Percentiles rank a stretch among this genome's conserved stretches.
Conservation (phyloP, 345 rosid species). For the Adansonia digitata region DNA sequence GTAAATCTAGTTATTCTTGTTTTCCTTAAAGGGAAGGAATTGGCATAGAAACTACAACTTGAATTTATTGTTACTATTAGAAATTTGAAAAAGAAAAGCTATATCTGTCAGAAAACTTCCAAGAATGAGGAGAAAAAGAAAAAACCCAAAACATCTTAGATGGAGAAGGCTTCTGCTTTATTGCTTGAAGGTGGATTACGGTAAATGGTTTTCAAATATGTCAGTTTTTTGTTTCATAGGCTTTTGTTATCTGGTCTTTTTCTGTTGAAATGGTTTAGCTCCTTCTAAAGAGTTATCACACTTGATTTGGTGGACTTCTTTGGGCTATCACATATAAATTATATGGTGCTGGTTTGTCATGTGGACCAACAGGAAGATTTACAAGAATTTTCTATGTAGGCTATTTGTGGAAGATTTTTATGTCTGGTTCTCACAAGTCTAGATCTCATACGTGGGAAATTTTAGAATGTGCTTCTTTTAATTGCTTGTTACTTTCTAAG, state of each 20-base stretch:
- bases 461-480: background rate
- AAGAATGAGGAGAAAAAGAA: background rate
- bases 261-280: background rate
- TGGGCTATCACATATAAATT: background rate
- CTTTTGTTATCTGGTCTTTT: background rate
- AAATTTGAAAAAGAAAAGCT: background rate
- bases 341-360: background rate
- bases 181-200: background rate
- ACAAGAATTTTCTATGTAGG: background rate
- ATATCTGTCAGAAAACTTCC: background rate
- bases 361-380: background rate
- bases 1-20: background rate
- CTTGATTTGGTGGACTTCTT: background rate
- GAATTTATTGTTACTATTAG: background rate
- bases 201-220: background rate
- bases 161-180: background rate
- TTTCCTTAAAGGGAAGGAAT: background rate
- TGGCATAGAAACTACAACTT: background rate
- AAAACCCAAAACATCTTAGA: background rate
- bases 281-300: background rate
- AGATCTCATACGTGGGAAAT: background rate
- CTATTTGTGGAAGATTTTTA: background rate
- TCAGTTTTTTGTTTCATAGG: background rate
- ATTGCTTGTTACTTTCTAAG: background rate
- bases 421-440: background rate